These are phyloP conservation scores for Metschnikowia amazonensis DNA, from an alignment of 805 yeast species.

Conservation along the genomic window DNA sequence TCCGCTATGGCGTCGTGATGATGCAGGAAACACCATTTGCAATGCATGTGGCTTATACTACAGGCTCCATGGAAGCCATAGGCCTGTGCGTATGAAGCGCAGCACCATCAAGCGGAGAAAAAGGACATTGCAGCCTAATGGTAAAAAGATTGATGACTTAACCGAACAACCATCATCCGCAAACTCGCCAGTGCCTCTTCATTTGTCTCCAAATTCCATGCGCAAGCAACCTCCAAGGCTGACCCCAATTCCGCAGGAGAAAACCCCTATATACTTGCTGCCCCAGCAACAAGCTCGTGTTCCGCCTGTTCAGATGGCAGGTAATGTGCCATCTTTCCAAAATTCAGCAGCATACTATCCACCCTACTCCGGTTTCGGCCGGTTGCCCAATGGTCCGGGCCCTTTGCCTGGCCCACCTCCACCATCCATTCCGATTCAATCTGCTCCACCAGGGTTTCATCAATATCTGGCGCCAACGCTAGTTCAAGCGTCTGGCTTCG, in stretches of 20 bases:
- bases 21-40: conserved; percentile 76
- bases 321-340: background rate
- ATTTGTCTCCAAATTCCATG: background rate
- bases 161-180: background rate
- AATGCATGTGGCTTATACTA: conserved; percentile 85
- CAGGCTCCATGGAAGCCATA: conserved; percentile 67
- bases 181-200: background rate
- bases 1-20: conserved; percentile 84
- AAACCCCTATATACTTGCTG: background rate
- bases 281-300: conserved; percentile 2
- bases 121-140: conserved; percentile 30
- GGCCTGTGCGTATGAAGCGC: conserved; percentile 74
- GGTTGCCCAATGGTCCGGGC: conserved; percentile 41
- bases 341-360: conserved; percentile 23
- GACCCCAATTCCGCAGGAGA: background rate
- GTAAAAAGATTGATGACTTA: background rate
- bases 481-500: background rate
- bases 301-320: background rate
- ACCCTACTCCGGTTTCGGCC: conserved; percentile 32
- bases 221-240: background rate
- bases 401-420: conserved; percentile 43
- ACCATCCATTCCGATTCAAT: conserved; percentile 5
- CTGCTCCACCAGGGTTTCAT: background rate
- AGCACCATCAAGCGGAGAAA: conserved; percentile 72
- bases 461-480: conserved; percentile 2